Base-by-base conservation (phyloP, 2,329 filamentous ascomycete species). In the Albophoma yamanashiensis region DNA sequence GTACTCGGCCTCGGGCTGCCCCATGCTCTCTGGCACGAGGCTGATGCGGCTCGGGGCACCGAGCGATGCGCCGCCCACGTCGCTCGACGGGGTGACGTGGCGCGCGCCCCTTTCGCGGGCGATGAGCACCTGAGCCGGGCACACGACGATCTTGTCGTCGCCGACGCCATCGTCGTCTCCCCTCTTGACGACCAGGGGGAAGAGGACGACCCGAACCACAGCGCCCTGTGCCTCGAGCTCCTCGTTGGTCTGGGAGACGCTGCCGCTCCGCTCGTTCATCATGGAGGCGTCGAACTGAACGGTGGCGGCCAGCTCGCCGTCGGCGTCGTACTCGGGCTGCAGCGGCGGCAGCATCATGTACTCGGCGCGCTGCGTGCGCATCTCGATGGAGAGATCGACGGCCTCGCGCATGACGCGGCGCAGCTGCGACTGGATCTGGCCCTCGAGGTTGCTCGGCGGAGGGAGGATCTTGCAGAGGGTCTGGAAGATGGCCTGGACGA, bases 311-410 rank as follows among this genome's bases (percentile, higher is more conserved):
- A 99, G 83, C 69, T 97, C 93, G 67, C 94, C 94, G 64, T 94
- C 91, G 67, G 87, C 88, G 74, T 97, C 92, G 74, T 96, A 97
- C 73, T 97, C 92, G 27, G 94, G 94, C 73, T 94, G 91, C 60
- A 96, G 80, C 5, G 94, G 94, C 36, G 94, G 93, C 22, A 97
- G 86, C 93, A 99, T 99, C 79, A 96, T 94, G 78, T 96, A 99
- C 77, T 97, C 94, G 43, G 94, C 92, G 62, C 91, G 87, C 73
- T 99, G 94, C 20, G 89, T 95, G 71, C 94, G 92, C 94, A 99
- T 99, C 77, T 97, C 92, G 65, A 99, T 87, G 1, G 92, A 92
- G 14, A 99, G 83, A 61, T 90, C 89, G 57, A 97, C 94, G 0
- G 95, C 94, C 63, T 93, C 85, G 65, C 86, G 86, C 75, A 99